Evolutionary conservation across 1,284 basidiomycete genomes (phyloP), one percentile per base, ranked within the genome.

Genomic region (Phaffia rhodozyma): DNA sequence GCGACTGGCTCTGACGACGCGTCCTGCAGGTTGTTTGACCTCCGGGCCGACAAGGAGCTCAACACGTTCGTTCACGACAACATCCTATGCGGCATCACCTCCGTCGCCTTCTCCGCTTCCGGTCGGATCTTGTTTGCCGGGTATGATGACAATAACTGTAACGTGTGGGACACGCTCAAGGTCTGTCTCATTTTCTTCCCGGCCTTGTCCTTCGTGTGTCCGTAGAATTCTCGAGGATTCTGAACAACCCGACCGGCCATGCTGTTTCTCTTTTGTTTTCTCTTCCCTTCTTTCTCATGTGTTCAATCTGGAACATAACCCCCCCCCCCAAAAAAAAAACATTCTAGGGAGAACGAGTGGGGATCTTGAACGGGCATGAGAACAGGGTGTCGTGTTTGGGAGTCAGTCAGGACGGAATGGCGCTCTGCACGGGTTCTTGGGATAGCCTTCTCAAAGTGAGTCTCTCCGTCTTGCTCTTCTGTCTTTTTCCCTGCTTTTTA

Each of bases 131-230:
- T 99, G 56, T 97, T 98, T 72, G 94, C 93, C 68, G 96, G 94
- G 52, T 98, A 97, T 75, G 96, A 99, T 76, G 94, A 98, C 76
- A 97, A 94, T 88, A 97, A 94, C 70, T 92, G 89, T 81, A 97
- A 97, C 73, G 94, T 97, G 56, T 98, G 94, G 94, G 94, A 99
- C 74, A 97, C 93, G 52, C 82, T 98, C 73, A 96, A 94, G 62
- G 55, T 57, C 16, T 32, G 55, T 58, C 23, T n/a, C 9, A 21
- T 27, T 58, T 34, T 20, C n/a, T n/a, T 29, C 27, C 23, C 49
- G 1, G 30, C 25, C 27, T 20, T 34, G 9, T 23, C 32, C 32
- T 34, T 34, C 32, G 32, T 4, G 32, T 34, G 32, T 34, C 9
- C 9, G 32, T 34, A 5, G 9, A 34, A 34, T 34, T 34, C 32